Conservation (phyloP, 1,139 yeast species). For the Blastobotrys arbuscula region DNA sequence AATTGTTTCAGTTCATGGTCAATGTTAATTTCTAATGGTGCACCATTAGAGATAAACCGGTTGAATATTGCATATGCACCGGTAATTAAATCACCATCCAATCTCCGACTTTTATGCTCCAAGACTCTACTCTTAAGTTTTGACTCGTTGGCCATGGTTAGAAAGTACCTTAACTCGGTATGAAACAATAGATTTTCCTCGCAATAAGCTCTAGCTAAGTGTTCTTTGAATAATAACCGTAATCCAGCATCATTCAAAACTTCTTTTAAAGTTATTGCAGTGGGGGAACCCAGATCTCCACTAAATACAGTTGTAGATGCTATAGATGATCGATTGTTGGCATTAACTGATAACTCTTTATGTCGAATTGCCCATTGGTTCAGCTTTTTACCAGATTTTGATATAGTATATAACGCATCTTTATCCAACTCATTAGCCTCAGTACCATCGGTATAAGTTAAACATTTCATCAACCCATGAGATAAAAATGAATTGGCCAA, state of each 20-base stretch:
- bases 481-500: constrained; percentile 54
- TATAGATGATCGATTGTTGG: neutral
- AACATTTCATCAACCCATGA: constrained; percentile 29
- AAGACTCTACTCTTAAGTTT: constrained; percentile 32
- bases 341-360: neutral
- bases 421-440: neutral
- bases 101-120: constrained; percentile 26
- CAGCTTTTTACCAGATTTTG: constrained; percentile 1
- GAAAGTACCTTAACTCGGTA: constrained; percentile 46
- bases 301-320: neutral
- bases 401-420: constrained; percentile 6
- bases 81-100: constrained; percentile 23
- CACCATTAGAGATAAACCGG: constrained; percentile 59
- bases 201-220: constrained; percentile 60
- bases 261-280: constrained; percentile 36
- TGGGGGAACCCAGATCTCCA: constrained; percentile 2
- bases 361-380: neutral
- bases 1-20: constrained; percentile 50
- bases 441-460: neutral
- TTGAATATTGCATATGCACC: constrained; percentile 62
- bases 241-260: constrained; percentile 75
- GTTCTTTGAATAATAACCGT: constrained; percentile 58
- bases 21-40: constrained; percentile 69
- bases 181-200: constrained; percentile 73
- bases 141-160: neutral